Percentiles rank a stretch among this genome's conserved stretches.
Evolutionary conservation across 805 yeast species (phyloP).

Genomic region (Candida mattraensis): DNA sequence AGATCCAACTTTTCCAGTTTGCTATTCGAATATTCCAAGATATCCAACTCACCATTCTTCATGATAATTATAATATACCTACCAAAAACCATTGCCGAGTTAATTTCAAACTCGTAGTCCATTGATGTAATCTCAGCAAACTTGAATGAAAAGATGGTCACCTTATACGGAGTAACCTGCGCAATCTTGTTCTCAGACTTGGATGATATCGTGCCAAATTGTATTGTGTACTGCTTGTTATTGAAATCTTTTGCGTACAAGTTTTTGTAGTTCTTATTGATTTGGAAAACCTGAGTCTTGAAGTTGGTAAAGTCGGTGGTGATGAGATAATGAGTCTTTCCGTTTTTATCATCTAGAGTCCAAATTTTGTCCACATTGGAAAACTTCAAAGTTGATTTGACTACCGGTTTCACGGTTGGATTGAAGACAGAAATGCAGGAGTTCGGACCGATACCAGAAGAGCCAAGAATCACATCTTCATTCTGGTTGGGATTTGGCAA

Average conservation of each 20-base stretch:
- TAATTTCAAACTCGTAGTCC: slow-evolving; percentile 58
- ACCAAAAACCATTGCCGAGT: slow-evolving; percentile 61
- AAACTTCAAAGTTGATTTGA: slow-evolving; percentile 68
- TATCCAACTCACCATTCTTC: slow-evolving; percentile 68
- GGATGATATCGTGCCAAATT: slow-evolving; percentile 49
- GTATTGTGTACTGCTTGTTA: slow-evolving; percentile 61
- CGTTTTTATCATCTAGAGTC: slow-evolving; percentile 49
- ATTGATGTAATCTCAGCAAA: slow-evolving; percentile 55
- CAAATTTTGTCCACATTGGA: slow-evolving; percentile 74
- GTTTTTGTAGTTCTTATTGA: slow-evolving; percentile 60
- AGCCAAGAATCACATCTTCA: slow-evolving; percentile 66
- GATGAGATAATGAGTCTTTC: slow-evolving; percentile 54
- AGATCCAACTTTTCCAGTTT: slow-evolving; percentile 31
- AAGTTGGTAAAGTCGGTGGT: slow-evolving; percentile 67
- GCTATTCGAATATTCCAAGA: slow-evolving; percentile 42
- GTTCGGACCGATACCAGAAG: slow-evolving; percentile 61
- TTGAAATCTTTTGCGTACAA: slow-evolving; percentile 62
- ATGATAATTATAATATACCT: slow-evolving; percentile 63
- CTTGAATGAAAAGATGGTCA: slow-evolving; percentile 60
- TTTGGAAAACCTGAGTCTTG: slow-evolving; percentile 68
- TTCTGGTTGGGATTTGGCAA: slow-evolving; percentile 64
- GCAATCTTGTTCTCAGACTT: slow-evolving; percentile 54
- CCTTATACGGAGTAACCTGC: slow-evolving; percentile 69
- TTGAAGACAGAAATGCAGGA: slow-evolving; percentile 61
- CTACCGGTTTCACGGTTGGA: slow-evolving; percentile 66